A percentile compares a stretch with the other conserved stretches of the same genome.
Evolutionary conservation across 225 moss, liverwort and hornwort species (phyloP).

Genomic region (Pleurozium schreberi): DNA sequence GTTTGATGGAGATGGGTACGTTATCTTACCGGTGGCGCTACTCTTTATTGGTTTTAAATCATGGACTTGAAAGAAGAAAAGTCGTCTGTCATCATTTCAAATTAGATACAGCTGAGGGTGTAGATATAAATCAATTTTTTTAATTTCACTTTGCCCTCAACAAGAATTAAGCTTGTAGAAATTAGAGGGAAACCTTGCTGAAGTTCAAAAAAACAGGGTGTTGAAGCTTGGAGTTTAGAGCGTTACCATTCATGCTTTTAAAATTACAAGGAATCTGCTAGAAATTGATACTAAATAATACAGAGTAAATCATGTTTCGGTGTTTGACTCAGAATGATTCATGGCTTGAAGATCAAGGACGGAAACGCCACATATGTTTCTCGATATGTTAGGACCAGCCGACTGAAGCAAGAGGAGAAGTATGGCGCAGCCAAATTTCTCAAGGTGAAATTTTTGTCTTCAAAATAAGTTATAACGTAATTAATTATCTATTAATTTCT

Average conservation of each 20-base stretch:
- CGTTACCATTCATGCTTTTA: neutral
- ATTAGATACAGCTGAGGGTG: neutral
- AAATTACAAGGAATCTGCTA: neutral
- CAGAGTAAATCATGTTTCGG: neutral
- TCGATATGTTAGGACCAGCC: conserved; percentile 43
- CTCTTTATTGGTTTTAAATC: neutral
- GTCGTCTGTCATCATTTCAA: neutral
- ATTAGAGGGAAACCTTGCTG: neutral
- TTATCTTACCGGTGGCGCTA: neutral
- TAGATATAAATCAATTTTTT: neutral
- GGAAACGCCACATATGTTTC: conserved; percentile 50
- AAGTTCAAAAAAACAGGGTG: no score
- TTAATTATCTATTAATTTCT: no score
- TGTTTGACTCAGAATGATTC: conserved; percentile 53
- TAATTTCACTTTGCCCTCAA: neutral
- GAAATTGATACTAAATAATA: no score
- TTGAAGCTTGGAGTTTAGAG: neutral
- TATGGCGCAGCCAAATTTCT: conserved; percentile 28
- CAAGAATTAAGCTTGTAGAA: neutral
- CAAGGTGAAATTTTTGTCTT: neutral
- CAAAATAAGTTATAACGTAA: neutral
- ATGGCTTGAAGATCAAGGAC: conserved; percentile 60
- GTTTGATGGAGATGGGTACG: conserved; percentile 58
- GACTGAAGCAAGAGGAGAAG: conserved; percentile 45
- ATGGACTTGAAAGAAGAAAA: neutral